These are phyloP conservation scores for Chaetoceros tenuissimus DNA, from an alignment of 108 stramenopile genomes.

Conservation along the genomic window DNA sequence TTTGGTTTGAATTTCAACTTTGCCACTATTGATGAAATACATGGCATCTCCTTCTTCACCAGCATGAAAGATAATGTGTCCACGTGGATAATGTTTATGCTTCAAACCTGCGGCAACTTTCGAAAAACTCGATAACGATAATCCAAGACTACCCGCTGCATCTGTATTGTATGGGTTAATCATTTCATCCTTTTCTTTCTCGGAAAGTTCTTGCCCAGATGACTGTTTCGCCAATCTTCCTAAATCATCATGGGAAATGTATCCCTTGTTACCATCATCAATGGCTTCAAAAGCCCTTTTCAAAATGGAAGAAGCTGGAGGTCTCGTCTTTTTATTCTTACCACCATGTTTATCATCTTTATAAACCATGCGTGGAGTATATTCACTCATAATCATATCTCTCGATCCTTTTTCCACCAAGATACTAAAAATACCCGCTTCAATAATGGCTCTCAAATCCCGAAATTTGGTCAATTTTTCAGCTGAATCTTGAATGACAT, in stretches of 20 bases:
- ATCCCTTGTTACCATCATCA: slow-evolving; percentile 71
- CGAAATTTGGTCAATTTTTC: slow-evolving; percentile 61
- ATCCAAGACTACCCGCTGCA: slow-evolving; percentile 11
- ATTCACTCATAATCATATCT: slow-evolving; percentile 31
- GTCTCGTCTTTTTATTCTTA: slow-evolving; percentile 11
- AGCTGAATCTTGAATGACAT: slow-evolving; percentile 68
- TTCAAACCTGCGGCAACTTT: slow-evolving; percentile 49
- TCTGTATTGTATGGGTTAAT: slow-evolving; percentile 19
- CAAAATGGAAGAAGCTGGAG: slow-evolving; percentile 43
- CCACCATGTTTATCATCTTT: slow-evolving; percentile 16
- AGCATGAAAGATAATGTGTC: slow-evolving; percentile 70
- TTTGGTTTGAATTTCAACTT: slow-evolving; percentile 63
- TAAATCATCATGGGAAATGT: slow-evolving; percentile 52
- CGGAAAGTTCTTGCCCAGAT: slow-evolving; percentile 39
- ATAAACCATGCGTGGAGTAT: slow-evolving; percentile 2
- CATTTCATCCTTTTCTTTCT: slow-evolving; percentile 40
- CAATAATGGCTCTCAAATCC: slow-evolving; percentile 46
- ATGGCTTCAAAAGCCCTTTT: slow-evolving; percentile 69
- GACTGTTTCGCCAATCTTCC: slow-evolving; percentile 50
- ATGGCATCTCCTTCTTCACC: slow-evolving; percentile 75
- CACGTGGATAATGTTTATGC: slow-evolving; percentile 62
- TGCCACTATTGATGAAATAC: slow-evolving; percentile 82
- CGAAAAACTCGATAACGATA: slow-evolving; percentile 62
- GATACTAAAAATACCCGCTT: slow-evolving; percentile 70
- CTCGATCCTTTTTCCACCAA: slow-evolving; percentile 48